Conservation (phyloP, 148 eudicot genomes). For the Persicaria maculosa region DNA sequence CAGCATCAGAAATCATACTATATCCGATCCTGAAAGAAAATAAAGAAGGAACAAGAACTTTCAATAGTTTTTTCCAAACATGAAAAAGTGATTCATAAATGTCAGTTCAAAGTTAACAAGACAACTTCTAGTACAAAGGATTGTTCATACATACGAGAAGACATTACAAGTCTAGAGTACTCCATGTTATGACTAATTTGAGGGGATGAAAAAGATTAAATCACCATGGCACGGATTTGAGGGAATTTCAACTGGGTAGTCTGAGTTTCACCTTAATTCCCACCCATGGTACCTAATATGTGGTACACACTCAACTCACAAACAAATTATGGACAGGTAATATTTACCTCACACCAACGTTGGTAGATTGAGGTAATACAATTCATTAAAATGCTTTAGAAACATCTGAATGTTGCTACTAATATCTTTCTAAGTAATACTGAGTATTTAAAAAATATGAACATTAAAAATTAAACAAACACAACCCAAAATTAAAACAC, state of each 20-base stretch:
- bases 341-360: background rate
- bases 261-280: background rate
- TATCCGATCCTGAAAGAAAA: slow-evolving; percentile 72
- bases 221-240: background rate
- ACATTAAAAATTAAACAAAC: background rate
- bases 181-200: background rate
- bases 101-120: background rate
- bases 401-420: background rate
- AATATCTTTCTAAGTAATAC: background rate
- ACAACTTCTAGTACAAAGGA: background rate
- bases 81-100: background rate
- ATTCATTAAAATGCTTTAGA: background rate
- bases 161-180: background rate
- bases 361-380: background rate
- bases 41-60: slow-evolving; percentile 4
- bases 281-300: background rate
- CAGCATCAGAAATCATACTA: slow-evolving; percentile 93
- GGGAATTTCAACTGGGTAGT: background rate
- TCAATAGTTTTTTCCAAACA: background rate
- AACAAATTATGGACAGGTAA: background rate
- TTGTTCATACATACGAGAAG: background rate
- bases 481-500: background rate
- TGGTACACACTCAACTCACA: background rate
- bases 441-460: background rate
- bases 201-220: background rate